These are phyloP conservation scores for Podospora pseudocomata DNA, from an alignment of 495 filamentous ascomycete species.

Conservation along the genomic window DNA sequence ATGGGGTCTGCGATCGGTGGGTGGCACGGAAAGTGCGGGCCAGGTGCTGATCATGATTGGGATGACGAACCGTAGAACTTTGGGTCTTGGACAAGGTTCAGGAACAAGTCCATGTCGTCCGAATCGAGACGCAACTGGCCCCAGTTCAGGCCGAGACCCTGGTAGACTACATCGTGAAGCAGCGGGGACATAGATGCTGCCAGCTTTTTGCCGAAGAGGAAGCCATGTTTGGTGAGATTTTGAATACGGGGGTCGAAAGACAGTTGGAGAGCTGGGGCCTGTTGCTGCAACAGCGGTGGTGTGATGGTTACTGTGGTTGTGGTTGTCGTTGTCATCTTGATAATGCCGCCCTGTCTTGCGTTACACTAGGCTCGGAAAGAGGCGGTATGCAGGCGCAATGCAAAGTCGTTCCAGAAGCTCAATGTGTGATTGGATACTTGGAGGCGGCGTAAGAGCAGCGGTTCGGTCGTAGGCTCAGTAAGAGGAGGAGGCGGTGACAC, in stretches of 20 bases:
- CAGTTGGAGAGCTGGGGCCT: conserved; percentile 5
- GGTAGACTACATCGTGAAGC: conserved; percentile 64
- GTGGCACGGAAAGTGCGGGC: not conserved
- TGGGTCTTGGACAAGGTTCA: conserved; percentile 32
- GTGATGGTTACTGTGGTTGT: conserved; percentile 7
- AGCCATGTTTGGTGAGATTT: conserved; percentile 47
- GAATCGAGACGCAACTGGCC: conserved; percentile 56
- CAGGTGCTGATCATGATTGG: conserved; percentile 9
- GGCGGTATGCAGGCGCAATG: conserved; percentile 1
- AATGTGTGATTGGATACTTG: not conserved
- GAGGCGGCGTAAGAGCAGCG: not conserved
- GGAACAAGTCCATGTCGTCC: conserved; percentile 43
- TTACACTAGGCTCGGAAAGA: not conserved
- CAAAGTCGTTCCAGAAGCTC: conserved; percentile 6
- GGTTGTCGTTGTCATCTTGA: conserved; percentile 6
- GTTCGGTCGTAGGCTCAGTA: not conserved
- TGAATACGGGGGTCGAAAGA: conserved; percentile 21
- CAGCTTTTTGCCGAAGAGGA: conserved; percentile 53
- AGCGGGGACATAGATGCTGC: conserved; percentile 68
- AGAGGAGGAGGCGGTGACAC: not conserved
- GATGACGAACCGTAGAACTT: conserved; percentile 32
- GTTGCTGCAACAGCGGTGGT: conserved; percentile 2
- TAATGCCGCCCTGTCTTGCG: not conserved
- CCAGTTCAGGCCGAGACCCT: conserved; percentile 56
- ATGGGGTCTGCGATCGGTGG: not conserved